phyloP scores from a whole-genome alignment of 805 yeast species.

The Hanseniaspora valbyensis region DNA sequence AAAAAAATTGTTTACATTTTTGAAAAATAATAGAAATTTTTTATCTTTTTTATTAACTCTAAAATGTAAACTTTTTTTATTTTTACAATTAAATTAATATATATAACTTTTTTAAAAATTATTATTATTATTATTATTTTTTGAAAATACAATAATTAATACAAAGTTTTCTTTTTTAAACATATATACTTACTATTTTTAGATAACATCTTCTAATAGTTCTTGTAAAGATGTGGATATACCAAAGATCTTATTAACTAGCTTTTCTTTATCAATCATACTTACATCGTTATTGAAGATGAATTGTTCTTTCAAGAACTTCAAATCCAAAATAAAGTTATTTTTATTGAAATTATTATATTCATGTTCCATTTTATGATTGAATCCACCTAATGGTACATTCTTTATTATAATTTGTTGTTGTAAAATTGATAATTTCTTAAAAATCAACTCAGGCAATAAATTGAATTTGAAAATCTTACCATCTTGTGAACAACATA shows the following conservation, averaged over 20 bases:
- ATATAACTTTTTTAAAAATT: too few relatives aligned
- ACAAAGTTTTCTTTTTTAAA: background rate
- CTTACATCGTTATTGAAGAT: conserved; percentile 5
- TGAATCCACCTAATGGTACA: conserved; percentile 62
- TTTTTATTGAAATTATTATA: conserved; percentile 28
- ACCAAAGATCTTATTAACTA: conserved; percentile 11
- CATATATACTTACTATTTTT: background rate
- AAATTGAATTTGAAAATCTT: conserved; percentile 66
- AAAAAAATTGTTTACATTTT: too few relatives aligned
- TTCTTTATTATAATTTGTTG: conserved; percentile 78
- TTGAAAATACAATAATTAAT: too few relatives aligned
- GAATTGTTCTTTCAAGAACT: conserved; percentile 12
- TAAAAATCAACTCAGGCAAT: conserved; percentile 58
- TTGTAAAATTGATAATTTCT: conserved; percentile 73
- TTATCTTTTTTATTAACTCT: too few relatives aligned
- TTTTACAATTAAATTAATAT: too few relatives aligned
- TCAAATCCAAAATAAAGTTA: conserved; percentile 8
- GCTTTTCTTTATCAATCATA: conserved; percentile 20
- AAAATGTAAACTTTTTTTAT: too few relatives aligned
- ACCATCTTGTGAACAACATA: conserved; percentile 75
- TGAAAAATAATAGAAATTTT: too few relatives aligned
- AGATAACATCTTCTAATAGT: conserved; percentile 8
- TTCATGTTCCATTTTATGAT: conserved; percentile 50
- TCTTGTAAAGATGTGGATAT: conserved; percentile 9
- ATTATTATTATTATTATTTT: too few relatives aligned